Base-by-base conservation (phyloP, 176 grass and related monocot species). In the Carex parvula region DNA sequence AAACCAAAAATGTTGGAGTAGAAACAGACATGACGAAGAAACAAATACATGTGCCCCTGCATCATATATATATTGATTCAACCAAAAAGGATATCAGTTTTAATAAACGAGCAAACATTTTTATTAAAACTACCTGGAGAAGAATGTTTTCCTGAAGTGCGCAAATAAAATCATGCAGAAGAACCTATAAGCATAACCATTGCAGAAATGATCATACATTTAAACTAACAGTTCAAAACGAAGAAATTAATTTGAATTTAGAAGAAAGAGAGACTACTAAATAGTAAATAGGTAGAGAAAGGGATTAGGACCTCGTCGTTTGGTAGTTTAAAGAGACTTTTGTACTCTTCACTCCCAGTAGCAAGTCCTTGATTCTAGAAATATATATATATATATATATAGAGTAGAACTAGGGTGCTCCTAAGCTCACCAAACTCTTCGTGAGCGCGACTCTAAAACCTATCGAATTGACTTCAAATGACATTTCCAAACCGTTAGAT, bases 11-110 rank as follows among this genome's bases (percentile, higher is more conserved):
- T 94, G 85, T 99, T 99, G 21, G 93, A 95, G 71, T 99, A 99
- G 78, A 99, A 96, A 81, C 97, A 96, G 71, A 96, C 88, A 83
- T 99, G 93, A 73, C 86, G 93, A 76, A 94, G 84, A n/a, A 99
- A 99, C 83, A 99, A 89, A 94, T 99, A 99, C 97, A 99, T 99
- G 69, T 99, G 91, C n/a, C n/a, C 97, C 97, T 99, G 90, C 66
- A 71, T 75, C 61, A n/a, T n/a, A 88, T n/a, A n/a, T n/a, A n/a
- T 74, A 79, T 85, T 52, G 80, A 85, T 29, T 54, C 26, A 87
- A 58, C 32, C 68, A 24, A 33, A 61, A 76, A 91, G 86, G 70
- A 91, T 87, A 79, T 65, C 8, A 80, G 8, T 24, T 68, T 80
- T 63, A 63, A 17, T 21, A n/a, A 63, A 81, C 78, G 61, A 67